phyloP scores from a whole-genome alignment of 2,329 filamentous ascomycete genomes.

The Gremmenia infestans region DNA sequence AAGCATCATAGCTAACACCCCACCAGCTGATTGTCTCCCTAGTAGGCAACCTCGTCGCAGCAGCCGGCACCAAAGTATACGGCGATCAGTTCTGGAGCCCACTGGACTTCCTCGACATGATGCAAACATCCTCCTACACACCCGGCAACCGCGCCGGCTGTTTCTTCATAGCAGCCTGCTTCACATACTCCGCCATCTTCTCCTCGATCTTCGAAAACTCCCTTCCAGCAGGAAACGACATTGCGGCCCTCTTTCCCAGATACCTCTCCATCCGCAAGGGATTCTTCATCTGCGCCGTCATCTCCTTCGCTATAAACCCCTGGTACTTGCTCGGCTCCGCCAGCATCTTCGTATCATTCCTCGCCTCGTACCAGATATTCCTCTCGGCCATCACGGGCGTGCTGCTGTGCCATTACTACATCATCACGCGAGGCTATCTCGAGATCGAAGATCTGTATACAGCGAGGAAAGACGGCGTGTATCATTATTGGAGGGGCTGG shows the following conservation, averaged over 20 bases:
- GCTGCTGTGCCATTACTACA: slow-evolving; percentile 39
- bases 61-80: slow-evolving; percentile 30
- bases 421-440: slow-evolving; percentile 34
- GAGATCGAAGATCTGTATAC: slow-evolving; percentile 35
- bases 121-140: slow-evolving; percentile 34
- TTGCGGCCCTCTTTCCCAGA: slow-evolving; percentile 35
- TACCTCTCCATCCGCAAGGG: slow-evolving; percentile 37
- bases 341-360: slow-evolving; percentile 36
- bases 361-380: slow-evolving; percentile 40
- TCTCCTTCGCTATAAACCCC: slow-evolving; percentile 34
- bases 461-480: slow-evolving; percentile 25
- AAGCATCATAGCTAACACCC: neutral
- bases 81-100: slow-evolving; percentile 35
- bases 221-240: slow-evolving; percentile 37
- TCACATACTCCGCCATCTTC: slow-evolving; percentile 40
- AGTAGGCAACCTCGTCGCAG: slow-evolving; percentile 37
- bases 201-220: slow-evolving; percentile 40
- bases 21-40: slow-evolving; percentile 31
- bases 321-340: slow-evolving; percentile 36
- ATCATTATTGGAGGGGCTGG: slow-evolving; percentile 33
- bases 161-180: slow-evolving; percentile 38
- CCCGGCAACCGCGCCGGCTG: slow-evolving; percentile 34
- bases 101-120: slow-evolving; percentile 32
- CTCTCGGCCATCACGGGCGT: slow-evolving; percentile 39
- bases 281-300: slow-evolving; percentile 35